Percentiles rank a stretch among this genome's conserved stretches.
Conservation (phyloP, 306 rosid species). For the Spatholobus suberectus region DNA sequence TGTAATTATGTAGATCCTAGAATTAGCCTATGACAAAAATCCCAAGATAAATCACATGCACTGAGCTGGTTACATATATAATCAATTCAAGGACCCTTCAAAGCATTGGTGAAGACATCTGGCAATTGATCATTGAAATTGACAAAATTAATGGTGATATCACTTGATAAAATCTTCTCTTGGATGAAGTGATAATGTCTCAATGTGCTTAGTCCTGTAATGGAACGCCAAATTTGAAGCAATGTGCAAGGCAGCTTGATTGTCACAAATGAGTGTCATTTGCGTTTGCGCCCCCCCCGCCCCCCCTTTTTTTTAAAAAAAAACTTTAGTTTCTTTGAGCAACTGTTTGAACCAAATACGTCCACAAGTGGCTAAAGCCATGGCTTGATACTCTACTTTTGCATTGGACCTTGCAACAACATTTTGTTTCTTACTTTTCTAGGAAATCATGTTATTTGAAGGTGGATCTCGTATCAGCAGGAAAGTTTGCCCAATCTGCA, state of each 20-base stretch:
- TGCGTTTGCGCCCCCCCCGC: too few species aligned
- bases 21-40: too few species aligned
- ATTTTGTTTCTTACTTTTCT: background rate
- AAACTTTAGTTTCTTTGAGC: background rate
- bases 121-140: background rate
- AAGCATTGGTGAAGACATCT: background rate
- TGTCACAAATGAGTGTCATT: background rate
- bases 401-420: background rate
- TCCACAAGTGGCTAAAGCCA: background rate
- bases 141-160: background rate
- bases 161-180: too few species aligned
- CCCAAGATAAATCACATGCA: background rate
- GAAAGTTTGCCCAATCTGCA: background rate
- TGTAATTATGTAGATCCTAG: too few species aligned
- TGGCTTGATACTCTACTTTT: background rate
- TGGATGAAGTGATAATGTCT: background rate
- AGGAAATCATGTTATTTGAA: background rate
- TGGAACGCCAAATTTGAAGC: background rate
- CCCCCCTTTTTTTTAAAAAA: too few species aligned
- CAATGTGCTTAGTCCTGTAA: background rate
- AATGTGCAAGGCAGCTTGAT: background rate
- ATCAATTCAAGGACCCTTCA: background rate
- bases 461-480: background rate
- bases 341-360: background rate
- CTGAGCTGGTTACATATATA: background rate